A percentile compares a stretch with the other conserved stretches of the same genome.
Conservation (phyloP, 352 stramenopile species). For the Blastocystis sp. region DNA sequence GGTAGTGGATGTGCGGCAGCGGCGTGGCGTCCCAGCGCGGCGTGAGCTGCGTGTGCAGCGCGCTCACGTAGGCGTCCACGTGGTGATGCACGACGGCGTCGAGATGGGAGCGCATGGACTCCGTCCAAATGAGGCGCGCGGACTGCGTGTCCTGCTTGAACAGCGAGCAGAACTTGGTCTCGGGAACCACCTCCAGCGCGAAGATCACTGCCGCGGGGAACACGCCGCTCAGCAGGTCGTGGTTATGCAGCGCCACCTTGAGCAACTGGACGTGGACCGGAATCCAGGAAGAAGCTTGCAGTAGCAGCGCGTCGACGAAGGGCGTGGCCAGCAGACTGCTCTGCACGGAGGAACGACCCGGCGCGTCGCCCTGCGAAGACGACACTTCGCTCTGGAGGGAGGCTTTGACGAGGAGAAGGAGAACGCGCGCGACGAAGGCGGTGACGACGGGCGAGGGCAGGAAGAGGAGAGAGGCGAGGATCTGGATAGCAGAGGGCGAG, state of each 20-base stretch:
- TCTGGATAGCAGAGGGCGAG: background rate
- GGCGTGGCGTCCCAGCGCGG: background rate
- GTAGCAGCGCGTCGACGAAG: conserved; percentile 34
- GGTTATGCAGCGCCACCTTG: background rate
- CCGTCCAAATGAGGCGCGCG: conserved; percentile 35
- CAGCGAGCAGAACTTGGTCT: background rate
- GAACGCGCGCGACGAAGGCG: background rate
- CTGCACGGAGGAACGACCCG: background rate
- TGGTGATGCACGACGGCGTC: background rate
- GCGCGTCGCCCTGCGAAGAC: background rate
- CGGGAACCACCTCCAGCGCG: background rate
- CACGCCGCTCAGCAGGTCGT: conserved; percentile 24
- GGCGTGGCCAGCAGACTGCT: background rate
- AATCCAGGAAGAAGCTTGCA: background rate
- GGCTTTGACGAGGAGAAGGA: background rate
- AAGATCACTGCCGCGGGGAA: conserved; percentile 20
- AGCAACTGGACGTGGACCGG: conserved; percentile 33
- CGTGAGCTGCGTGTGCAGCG: background rate
- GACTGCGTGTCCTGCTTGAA: background rate
- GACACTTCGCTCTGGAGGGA: background rate
- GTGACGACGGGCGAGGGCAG: background rate
- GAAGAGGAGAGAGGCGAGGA: background rate
- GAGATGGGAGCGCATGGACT: conserved; percentile 7
- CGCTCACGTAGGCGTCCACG: background rate
- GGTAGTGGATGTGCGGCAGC: conserved; percentile 45